Evolutionary conservation across 768 basidiomycete species (phyloP).

Genomic region (Mycena haematopus): DNA sequence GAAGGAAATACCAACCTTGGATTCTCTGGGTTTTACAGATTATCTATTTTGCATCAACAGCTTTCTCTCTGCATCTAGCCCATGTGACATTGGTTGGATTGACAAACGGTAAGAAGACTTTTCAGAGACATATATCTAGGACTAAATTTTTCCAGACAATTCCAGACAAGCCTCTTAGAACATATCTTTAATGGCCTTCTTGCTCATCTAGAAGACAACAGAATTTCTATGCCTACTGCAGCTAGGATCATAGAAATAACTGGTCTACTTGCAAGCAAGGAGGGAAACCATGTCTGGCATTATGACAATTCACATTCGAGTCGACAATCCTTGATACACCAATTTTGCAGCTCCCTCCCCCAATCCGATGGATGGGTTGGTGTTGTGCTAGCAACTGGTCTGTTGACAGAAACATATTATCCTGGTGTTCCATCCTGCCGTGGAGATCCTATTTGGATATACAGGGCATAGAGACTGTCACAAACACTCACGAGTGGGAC

Average conservation of each 20-base stretch:
- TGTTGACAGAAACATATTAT: neutral
- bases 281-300: neutral
- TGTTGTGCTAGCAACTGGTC: neutral
- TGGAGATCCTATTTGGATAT: neutral
- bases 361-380: neutral
- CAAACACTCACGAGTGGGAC: neutral
- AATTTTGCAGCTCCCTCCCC: conserved; percentile 2
- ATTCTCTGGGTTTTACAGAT: neutral
- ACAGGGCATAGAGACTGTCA: neutral
- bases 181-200: neutral
- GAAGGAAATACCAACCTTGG: neutral
- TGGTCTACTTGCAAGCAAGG: neutral
- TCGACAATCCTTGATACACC: neutral
- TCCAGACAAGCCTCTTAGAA: neutral
- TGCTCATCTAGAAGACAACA: neutral
- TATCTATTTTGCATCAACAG: neutral
- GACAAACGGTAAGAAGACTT: neutral
- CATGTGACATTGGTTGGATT: neutral
- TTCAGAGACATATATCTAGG: neutral
- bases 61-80: neutral
- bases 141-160: neutral
- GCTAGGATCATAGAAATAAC: neutral
- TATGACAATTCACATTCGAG: neutral
- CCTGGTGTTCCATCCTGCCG: neutral
- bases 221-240: neutral